Percentiles rank a stretch among this genome's conserved stretches.
These are phyloP conservation scores for Rhynchosporium graminicola DNA, from an alignment of 2,329 filamentous ascomycete species.

Conservation along the genomic window DNA sequence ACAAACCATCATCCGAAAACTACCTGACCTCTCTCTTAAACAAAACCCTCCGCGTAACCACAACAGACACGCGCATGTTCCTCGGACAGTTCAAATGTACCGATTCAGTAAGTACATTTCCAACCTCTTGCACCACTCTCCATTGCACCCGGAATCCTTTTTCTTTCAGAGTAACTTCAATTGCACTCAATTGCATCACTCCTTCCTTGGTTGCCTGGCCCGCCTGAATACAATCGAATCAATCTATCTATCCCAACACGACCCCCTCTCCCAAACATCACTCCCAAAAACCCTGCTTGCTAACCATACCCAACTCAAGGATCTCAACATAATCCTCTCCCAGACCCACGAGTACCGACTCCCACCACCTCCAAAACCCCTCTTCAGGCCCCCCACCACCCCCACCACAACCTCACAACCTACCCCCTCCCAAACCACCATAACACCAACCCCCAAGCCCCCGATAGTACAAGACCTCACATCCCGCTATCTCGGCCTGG, in stretches of 20 bases:
- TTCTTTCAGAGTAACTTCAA: too few species aligned
- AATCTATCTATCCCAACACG: too few species aligned
- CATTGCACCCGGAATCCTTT: too few species aligned
- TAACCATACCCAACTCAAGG: slow-evolving; percentile 50
- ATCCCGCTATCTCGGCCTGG: slow-evolving; percentile 82
- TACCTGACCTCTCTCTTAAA: slow-evolving; percentile 70
- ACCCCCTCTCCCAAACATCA: slow-evolving; percentile 3
- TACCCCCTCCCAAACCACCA: too few species aligned
- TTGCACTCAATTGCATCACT: too few species aligned
- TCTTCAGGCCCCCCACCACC: slow-evolving; percentile 36
- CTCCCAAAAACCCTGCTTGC: slow-evolving; percentile 3
- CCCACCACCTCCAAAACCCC: slow-evolving; percentile 52
- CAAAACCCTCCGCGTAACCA: slow-evolving; percentile 76
- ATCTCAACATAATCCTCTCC: slow-evolving; percentile 83
- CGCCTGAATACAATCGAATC: too few species aligned
- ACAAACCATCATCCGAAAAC: slow-evolving; percentile 51
- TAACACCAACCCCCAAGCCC: too few species aligned
- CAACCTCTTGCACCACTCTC: neutral
- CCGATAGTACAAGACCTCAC: slow-evolving; percentile 63
- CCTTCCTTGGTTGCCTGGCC: too few species aligned
- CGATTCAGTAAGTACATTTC: slow-evolving; percentile 66
- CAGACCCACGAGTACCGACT: slow-evolving; percentile 87
- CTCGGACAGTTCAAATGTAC: slow-evolving; percentile 92
- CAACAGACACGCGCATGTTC: slow-evolving; percentile 84
- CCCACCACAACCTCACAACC: too few species aligned